These are phyloP conservation scores for Guadua angustifolia DNA, from an alignment of 176 grass and related monocot genomes.

Conservation along the genomic window DNA sequence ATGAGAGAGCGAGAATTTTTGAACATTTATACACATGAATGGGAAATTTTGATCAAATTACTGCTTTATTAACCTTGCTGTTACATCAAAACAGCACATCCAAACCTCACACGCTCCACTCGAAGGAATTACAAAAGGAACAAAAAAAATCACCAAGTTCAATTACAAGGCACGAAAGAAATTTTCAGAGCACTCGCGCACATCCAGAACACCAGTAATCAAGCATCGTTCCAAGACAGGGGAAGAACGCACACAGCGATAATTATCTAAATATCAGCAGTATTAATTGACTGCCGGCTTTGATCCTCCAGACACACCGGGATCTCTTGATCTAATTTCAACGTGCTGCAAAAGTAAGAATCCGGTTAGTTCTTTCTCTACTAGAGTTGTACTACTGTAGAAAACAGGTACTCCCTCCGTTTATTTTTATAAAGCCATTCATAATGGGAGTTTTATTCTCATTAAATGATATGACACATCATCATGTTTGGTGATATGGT, in stretches of 20 bases:
- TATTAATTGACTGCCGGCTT: slow-evolving; percentile 2
- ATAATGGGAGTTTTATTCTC: too few species aligned
- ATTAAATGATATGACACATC: too few species aligned
- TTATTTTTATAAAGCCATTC: too few species aligned
- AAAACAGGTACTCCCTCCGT: too few species aligned
- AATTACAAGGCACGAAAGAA: background rate
- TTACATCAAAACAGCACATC: background rate
- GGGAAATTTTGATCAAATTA: background rate
- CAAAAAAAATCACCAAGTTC: background rate
- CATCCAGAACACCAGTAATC: background rate
- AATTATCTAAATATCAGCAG: background rate
- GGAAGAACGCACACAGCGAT: too few species aligned
- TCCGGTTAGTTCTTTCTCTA: too few species aligned
- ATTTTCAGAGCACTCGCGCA: background rate
- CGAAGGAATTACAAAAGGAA: background rate
- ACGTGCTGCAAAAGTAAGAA: slow-evolving; percentile 6
- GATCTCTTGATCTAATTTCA: slow-evolving; percentile 39
- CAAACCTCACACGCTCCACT: background rate
- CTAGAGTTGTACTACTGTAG: background rate
- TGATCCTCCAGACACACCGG: slow-evolving; percentile 25
- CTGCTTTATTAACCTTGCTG: background rate
- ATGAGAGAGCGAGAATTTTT: background rate
- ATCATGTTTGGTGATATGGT: too few species aligned
- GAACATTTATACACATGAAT: background rate
- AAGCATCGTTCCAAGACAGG: background rate